Conservation (phyloP, 2,329 filamentous ascomycete species). For the Dothistroma septosporum region DNA sequence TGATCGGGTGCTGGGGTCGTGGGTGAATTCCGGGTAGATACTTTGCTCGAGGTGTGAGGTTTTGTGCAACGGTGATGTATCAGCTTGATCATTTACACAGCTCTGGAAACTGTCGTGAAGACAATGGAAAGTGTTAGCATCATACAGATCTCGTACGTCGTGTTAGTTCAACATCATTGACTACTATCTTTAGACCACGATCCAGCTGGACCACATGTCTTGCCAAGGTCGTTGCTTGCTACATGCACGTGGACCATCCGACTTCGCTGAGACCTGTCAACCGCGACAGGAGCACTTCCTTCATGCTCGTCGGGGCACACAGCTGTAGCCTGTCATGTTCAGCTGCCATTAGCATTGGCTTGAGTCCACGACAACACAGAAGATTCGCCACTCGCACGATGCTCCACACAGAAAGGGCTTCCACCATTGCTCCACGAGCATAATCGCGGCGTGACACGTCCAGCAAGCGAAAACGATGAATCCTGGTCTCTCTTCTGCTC, state of each 20-base stretch:
- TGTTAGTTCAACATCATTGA: not conserved
- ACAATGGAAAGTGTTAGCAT: not conserved
- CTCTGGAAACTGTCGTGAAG: not conserved
- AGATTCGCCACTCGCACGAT: not conserved
- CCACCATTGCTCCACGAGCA: not conserved
- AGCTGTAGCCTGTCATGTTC: not conserved
- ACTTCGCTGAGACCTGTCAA: not conserved
- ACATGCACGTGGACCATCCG: not conserved
- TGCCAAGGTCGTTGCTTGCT: not conserved
- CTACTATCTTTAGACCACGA: not conserved
- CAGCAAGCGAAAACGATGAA: not conserved
- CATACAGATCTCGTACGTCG: not conserved
- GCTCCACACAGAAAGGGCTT: not conserved
- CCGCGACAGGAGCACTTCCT: not conserved
- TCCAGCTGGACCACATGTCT: not conserved
- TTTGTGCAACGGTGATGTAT: not conserved
- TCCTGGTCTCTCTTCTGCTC: not conserved
- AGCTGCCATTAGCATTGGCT: not conserved
- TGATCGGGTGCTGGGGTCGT: not conserved
- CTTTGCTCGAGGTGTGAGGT: not conserved
- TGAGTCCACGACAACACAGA: not conserved
- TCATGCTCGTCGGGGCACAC: not conserved
- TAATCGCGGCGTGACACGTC: not conserved
- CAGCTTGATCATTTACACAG: not conserved
- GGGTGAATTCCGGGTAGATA: not conserved